Base-by-base conservation (phyloP, 768 basidiomycete genomes). In the Tylopilus rubrobrunneus region DNA sequence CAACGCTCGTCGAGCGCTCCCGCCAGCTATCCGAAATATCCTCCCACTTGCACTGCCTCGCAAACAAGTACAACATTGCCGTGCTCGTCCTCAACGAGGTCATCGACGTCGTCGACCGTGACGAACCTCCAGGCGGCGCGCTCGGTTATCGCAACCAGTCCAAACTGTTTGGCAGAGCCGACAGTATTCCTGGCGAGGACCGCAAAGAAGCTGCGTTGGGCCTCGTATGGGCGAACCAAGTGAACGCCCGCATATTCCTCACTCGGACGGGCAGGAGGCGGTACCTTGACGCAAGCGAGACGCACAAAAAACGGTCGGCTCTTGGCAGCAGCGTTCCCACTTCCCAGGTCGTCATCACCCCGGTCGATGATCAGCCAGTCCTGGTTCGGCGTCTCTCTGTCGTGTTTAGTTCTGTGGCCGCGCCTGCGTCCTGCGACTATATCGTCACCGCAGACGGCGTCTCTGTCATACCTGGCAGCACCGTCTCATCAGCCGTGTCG, bases 1-100 rank as follows among this genome's bases (percentile, higher is more conserved):
- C 72, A 7, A 84, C 83, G 2, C 79, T 95, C 15, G 74, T 85
- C 8, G 81, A 90, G 50, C 85, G 97, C 23, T 84, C 92, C 5
- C 80, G 80, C 57, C 78, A 82, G 56, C 75, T 98, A 28, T 74
- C 78, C 7, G 74, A 82, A 49, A 79, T 96, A 37, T 84, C 91
- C 0, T 72, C 77, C 17, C 73, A 80, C 39, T 79, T 98, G 5
- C 93, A 95, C 68, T 59, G 70, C 7, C 74, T 98, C 23, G 92
- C 91, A 0, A 73, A 71, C 59, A 74, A 72, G 51, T 74, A 88
- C 62, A 72, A 75, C 29, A 67, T 95, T 23, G 90, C 90, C 0
- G 74, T 98, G 21, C 70, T 98, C 23, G 84, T 97, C 45, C 72
- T 98, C 48, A 98, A 98, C 71, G 92, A 95, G 69, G 93, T 95